Conservation (phyloP, 2,329 filamentous ascomycete species). For the Ophiostoma montium region DNA sequence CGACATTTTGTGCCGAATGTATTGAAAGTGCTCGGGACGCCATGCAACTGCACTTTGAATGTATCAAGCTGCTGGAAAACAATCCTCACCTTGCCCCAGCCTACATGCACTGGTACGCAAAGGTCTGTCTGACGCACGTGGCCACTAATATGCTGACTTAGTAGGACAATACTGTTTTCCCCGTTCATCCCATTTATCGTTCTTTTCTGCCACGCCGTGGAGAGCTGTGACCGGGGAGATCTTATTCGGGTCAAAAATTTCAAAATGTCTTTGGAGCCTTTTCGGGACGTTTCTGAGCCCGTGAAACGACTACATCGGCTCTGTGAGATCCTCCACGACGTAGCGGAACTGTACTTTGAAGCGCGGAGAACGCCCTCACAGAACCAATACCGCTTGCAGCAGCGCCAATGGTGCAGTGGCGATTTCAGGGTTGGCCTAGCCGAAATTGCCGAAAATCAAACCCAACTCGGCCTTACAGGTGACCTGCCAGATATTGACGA, state of each 20-base stretch:
- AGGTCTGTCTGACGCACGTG: neutral
- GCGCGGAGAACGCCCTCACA: neutral
- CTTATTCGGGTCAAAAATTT: neutral
- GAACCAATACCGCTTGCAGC: neutral
- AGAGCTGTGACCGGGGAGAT: neutral
- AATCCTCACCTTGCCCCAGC: neutral
- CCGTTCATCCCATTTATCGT: neutral
- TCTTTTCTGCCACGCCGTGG: neutral
- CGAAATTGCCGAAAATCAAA: neutral
- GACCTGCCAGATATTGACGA: neutral
- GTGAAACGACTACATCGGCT: neutral
- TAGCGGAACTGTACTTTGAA: neutral
- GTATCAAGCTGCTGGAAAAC: neutral
- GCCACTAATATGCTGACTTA: neutral
- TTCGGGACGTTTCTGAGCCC: neutral
- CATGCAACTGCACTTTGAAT: neutral
- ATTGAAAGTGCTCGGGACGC: neutral
- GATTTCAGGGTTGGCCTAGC: neutral
- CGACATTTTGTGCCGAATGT: neutral
- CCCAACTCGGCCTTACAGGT: neutral
- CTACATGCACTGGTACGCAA: neutral
- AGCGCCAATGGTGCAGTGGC: neutral
- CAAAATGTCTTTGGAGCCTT: neutral
- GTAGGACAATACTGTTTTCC: neutral
- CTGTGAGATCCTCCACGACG: neutral